Conservation (phyloP, 768 basidiomycete species). For the Lentinula detonsa region DNA sequence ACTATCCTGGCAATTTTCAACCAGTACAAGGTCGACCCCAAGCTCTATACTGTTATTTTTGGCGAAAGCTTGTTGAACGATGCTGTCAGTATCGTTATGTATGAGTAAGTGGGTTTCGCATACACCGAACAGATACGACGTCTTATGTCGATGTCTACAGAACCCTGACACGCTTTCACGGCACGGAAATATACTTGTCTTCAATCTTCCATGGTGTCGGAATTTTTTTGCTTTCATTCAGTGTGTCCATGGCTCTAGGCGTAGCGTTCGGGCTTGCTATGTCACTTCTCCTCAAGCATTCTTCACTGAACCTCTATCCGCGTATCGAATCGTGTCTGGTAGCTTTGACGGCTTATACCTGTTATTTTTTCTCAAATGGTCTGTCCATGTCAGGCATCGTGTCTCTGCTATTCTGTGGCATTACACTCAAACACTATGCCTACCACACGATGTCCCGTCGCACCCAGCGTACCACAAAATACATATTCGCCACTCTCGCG, state of each 20-base stretch:
- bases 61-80: conserved; percentile 97
- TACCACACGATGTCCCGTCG: conserved; percentile 98
- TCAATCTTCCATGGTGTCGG: conserved; percentile 96
- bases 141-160: conserved; percentile 30
- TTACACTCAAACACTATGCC: conserved; percentile 99
- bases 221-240: conserved; percentile 94
- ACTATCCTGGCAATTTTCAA: conserved; percentile 98
- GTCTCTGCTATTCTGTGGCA: conserved; percentile 95
- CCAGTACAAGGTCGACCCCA: conserved; percentile 97
- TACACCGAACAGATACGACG: not conserved
- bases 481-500: conserved; percentile 91
- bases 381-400: conserved; percentile 94
- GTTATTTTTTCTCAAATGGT: conserved; percentile 99
- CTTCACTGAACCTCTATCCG: conserved; percentile 79
- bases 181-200: conserved; percentile 75
- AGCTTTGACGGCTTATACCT: conserved; percentile 90
- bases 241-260: conserved; percentile 90
- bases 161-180: conserved; percentile 89
- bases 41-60: conserved; percentile 95
- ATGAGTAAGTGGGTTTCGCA: conserved; percentile 69
- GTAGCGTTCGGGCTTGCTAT: conserved; percentile 87
- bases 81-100: conserved; percentile 99
- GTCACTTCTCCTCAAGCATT: conserved; percentile 93
- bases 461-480: conserved; percentile 91
- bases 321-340: conserved; percentile 97